These are phyloP conservation scores for Simplicillium aogashimaense DNA, from an alignment of 2,329 filamentous ascomycete genomes.

Conservation along the genomic window DNA sequence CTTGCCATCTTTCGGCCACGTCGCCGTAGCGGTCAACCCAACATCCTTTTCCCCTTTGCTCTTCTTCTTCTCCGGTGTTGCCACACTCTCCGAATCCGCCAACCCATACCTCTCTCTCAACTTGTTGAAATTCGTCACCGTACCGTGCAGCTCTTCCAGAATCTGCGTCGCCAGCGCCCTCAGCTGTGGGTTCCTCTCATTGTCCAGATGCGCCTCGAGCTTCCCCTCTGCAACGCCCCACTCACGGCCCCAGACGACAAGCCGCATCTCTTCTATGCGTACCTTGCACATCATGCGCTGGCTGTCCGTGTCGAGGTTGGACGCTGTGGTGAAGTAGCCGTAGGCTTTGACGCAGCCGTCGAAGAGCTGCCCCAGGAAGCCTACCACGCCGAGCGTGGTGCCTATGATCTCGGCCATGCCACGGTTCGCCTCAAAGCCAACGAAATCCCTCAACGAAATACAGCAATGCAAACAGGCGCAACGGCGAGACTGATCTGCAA, in stretches of 20 bases:
- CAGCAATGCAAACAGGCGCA: too few species aligned
- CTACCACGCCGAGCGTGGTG: conserved; percentile 31
- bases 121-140: conserved; percentile 32
- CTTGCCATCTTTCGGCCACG: conserved; percentile 1
- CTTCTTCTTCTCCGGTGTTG: conserved; percentile 6
- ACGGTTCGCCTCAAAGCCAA: too few species aligned
- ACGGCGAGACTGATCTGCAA: too few species aligned
- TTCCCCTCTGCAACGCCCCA: conserved; percentile 36
- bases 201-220: conserved; percentile 30
- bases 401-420: conserved; percentile 28
- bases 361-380: conserved; percentile 35
- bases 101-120: conserved; percentile 32
- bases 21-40: not conserved
- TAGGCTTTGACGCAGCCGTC: conserved; percentile 36
- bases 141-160: conserved; percentile 29
- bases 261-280: conserved; percentile 38
- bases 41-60: conserved; percentile 12
- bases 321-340: conserved; percentile 30
- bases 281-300: conserved; percentile 36
- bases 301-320: conserved; percentile 30
- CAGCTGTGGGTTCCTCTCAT: conserved; percentile 25
- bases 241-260: conserved; percentile 35
- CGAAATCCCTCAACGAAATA: too few species aligned
- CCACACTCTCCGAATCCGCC: conserved; percentile 16
- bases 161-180: conserved; percentile 29